Evolutionary conservation across 1,139 yeast species (phyloP).

Genomic region (Candida sojae): DNA sequence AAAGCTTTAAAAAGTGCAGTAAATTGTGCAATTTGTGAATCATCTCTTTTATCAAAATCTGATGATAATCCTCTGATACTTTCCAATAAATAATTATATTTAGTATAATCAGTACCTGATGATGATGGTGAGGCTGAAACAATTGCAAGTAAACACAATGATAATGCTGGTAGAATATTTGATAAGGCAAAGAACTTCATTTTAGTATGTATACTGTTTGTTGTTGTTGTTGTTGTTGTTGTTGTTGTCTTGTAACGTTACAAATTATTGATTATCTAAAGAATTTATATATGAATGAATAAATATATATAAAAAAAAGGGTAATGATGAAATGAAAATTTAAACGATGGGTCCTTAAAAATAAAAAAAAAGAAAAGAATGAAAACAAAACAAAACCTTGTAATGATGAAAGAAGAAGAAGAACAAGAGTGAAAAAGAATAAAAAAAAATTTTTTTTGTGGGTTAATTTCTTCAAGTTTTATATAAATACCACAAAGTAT

Average conservation of each 20-base stretch:
- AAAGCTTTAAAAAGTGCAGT: constrained; percentile 24
- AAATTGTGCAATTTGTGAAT: constrained; percentile 18
- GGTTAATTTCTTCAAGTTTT: neutral
- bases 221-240: too few relatives aligned
- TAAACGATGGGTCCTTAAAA: too few relatives aligned
- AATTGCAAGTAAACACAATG: constrained; percentile 1
- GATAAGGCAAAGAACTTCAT: constrained; percentile 2
- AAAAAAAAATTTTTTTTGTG: neutral
- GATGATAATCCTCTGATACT: constrained; percentile 4
- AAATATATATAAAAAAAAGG: too few relatives aligned
- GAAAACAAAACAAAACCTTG: neutral
- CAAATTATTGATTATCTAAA: too few relatives aligned
- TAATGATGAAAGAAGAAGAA: neutral
- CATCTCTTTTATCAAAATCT: constrained; percentile 19
- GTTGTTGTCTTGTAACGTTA: too few relatives aligned
- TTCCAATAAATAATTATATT: constrained; percentile 10
- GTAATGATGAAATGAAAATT: too few relatives aligned
- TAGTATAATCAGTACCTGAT: constrained; percentile 4
- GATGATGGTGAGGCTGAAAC: constrained; percentile 1
- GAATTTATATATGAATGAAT: too few relatives aligned
- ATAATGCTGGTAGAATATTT: neutral
- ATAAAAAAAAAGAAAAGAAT: neutral
- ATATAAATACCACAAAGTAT: neutral
- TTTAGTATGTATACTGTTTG: too few relatives aligned
- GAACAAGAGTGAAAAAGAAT: neutral